Evolutionary conservation across 2,329 filamentous ascomycete species (phyloP), one percentile per base, ranked within the genome.

Genomic region (Diaporthe australafricana): DNA sequence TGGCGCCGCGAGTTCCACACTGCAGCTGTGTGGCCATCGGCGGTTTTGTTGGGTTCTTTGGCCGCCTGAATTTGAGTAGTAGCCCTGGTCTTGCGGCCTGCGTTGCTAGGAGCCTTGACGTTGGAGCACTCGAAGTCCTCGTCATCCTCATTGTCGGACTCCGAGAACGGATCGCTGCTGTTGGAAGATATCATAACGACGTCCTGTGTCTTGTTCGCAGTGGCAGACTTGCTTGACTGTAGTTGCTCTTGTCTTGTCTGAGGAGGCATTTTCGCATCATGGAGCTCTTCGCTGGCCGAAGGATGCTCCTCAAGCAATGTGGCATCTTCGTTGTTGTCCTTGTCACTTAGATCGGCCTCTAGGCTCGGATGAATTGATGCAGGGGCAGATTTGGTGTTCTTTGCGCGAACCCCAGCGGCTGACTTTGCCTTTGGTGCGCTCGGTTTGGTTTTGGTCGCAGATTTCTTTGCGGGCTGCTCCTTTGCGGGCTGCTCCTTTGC

Each of bases 121-220:
- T 11, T 14, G 12, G 53, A 22, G 17, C 53, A 57, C 32, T 56
- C 53, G 16, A 69, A 69, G 22, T 69, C 67, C 17, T 69, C 42
- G 12, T 69, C 67, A 11, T 50, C 53, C 17, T 6, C 14, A 5
- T 60, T 35, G 7, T 60, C 67, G 4, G 32, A 38, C 16, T 69
- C 67, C 14, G 20, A 42, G 4, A 30, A 30, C 1, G 53, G 48
- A 0, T 32, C 47, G 22, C 7, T 35, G 22, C 20, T 14, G 5
- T 22, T 42, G 22, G 53, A 60, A 52, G 22, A 30, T 27, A 22
- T 32, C 17, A n/a, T 17, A 17, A 60, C n/a, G 9, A 32, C 9
- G 11, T 50, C 53, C 40, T 60, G 16, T 3, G 47, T 14, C 20
- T 16, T 14, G 42, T 12, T 42, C 17, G 40, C 42, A 17, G 35